These are phyloP conservation scores for Leccinellum rugosiceps DNA, from an alignment of 768 basidiomycete species.

Conservation along the genomic window DNA sequence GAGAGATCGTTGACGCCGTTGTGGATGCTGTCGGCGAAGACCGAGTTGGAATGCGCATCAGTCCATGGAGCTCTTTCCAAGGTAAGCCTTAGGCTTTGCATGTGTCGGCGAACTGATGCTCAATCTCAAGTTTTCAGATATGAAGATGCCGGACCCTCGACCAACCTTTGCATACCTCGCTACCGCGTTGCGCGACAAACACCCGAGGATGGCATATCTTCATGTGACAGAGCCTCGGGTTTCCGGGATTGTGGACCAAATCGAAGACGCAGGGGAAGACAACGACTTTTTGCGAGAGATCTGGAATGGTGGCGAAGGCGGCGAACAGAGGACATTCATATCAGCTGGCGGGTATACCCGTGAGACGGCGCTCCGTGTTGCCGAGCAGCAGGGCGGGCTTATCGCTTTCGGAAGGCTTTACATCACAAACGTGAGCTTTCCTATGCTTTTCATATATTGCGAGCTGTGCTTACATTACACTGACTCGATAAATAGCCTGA, in stretches of 20 bases:
- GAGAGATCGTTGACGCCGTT: constrained; percentile 34
- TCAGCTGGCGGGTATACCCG: background rate
- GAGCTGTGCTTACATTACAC: background rate
- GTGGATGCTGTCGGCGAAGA: background rate
- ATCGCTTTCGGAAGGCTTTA: constrained; percentile 33
- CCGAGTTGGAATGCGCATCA: background rate
- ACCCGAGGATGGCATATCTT: background rate
- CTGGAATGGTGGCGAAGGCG: constrained; percentile 14
- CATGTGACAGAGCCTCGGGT: background rate
- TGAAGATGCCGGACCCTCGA: background rate
- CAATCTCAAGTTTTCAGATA: background rate
- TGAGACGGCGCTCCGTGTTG: constrained; percentile 36
- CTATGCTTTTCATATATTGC: background rate
- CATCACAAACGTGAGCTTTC: background rate
- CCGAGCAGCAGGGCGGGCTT: constrained; percentile 27
- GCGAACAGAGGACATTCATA: constrained; percentile 5
- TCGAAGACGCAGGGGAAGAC: background rate
- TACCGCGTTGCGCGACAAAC: background rate
- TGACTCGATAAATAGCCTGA: background rate
- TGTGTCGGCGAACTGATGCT: background rate
- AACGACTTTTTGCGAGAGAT: background rate
- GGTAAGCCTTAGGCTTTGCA: background rate
- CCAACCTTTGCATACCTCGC: background rate
- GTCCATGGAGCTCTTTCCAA: background rate
- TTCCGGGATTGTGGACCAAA: background rate